Base-by-base conservation (phyloP, 371 early-diverging fungal species). In the Mortierella sp. region DNA sequence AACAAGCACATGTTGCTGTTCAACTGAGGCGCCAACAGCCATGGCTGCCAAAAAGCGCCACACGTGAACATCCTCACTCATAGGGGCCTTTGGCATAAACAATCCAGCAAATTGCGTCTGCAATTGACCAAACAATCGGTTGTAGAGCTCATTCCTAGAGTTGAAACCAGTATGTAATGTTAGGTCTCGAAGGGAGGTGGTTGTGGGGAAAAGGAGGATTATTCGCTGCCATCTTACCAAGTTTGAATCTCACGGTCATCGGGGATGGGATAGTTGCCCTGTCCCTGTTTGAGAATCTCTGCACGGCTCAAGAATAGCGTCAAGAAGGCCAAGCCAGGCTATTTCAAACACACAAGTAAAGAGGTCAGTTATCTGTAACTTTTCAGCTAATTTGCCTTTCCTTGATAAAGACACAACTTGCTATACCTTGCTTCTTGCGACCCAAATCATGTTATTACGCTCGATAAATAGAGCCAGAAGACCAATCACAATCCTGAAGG, bases 1-100 rank as follows among this genome's bases (percentile, higher is more conserved):
- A 15, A 98, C 95, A 40, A 98, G 83, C 31, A 92, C 86, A 62
- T 95, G 93, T 83, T 98, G 99, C 83, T 97, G 97, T 43, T 98
- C 97, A 70, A 93, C 92, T 0, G 94, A 91, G 0, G 98, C 97
- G 17, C 96, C 95, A 0, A 96, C 93, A 3, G 97, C 97, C 87
- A 98, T 89, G 1, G 97, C 93, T 3, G 99, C 96, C 85, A 98
- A 86, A 72, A 98, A 98, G 83, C 98, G 98, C 99, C 99, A 98
- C n/a, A 97, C 95, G 75, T 95, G 95, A 64, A 93, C 89, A 75
- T 98, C 97, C 75, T 97, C 96, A 3, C 89, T 82, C 51, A 84
- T 86, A 19, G 90, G 86, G 19, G 88, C 87, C 51, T 85, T 70
- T 22, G 96, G 85, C 12, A 93, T 91, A 84, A 97, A 95, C 53